Evolutionary conservation across 768 basidiomycete genomes (phyloP).

Genomic region (Suillus subalutaceus): DNA sequence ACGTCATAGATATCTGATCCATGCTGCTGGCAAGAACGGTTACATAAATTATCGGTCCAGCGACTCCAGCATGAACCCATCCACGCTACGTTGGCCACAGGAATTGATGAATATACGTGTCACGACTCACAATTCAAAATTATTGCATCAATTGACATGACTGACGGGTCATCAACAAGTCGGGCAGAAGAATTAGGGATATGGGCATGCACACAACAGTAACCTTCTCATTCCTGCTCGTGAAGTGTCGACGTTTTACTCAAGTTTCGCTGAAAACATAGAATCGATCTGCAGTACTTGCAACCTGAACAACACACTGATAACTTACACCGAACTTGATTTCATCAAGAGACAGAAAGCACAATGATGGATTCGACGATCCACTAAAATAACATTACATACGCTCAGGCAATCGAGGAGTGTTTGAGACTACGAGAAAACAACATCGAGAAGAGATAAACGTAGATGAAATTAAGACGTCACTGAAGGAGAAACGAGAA

Average conservation of each 20-base stretch:
- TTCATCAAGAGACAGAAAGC: conserved; percentile 1
- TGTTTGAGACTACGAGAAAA: conserved; percentile 7
- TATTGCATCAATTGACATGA: not conserved
- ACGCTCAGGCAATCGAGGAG: conserved; percentile 9
- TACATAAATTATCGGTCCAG: not conserved
- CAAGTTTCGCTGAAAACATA: not conserved
- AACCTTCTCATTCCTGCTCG: not conserved
- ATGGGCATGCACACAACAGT: not conserved
- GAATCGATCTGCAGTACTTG: not conserved
- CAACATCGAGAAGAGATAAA: conserved; percentile 13
- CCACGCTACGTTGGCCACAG: not conserved
- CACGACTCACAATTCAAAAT: not conserved
- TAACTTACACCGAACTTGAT: not conserved
- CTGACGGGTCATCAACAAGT: not conserved
- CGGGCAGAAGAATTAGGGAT: not conserved
- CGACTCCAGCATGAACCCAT: not conserved
- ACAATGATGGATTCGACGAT: conserved; percentile 7
- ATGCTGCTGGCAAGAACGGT: not conserved
- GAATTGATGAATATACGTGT: not conserved
- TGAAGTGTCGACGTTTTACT: no score
- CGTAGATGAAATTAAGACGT: conserved; percentile 43
- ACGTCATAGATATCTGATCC: not conserved
- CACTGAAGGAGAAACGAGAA: conserved; percentile 32
- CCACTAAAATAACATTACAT: conserved; percentile 28
- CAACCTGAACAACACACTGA: not conserved